A percentile compares a stretch with the other conserved stretches of the same genome.
Evolutionary conservation across 306 rosid genomes (phyloP).

Genomic region (Arachis hypogaea): DNA sequence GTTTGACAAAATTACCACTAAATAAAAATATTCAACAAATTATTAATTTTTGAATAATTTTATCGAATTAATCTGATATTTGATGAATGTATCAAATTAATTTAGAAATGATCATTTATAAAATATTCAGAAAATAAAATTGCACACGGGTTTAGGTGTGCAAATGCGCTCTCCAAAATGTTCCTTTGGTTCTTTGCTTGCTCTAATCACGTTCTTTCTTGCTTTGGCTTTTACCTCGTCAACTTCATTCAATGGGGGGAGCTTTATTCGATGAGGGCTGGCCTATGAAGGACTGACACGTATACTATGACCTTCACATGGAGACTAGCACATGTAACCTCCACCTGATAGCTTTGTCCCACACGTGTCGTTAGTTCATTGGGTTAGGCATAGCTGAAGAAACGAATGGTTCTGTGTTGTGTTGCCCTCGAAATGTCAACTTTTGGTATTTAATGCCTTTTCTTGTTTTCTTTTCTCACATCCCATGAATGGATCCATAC

Average conservation of each 20-base stretch:
- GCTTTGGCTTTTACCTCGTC: conserved; percentile 42
- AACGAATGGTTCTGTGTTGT: background rate
- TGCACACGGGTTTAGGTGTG: conserved; percentile 16
- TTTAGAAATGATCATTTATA: no score
- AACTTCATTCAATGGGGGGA: conserved; percentile 38
- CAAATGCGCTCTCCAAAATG: background rate
- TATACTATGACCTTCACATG: conserved; percentile 2
- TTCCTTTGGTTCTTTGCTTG: conserved; percentile 3
- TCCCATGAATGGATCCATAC: background rate
- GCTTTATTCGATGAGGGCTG: conserved; percentile 25
- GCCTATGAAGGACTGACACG: conserved; percentile 36
- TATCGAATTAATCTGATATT: no score
- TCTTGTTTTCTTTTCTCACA: background rate
- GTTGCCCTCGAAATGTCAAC: conserved; percentile 23
- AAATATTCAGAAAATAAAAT: no score
- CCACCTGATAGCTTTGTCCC: background rate
- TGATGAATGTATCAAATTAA: no score
- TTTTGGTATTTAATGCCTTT: conserved; percentile 9
- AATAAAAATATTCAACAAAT: no score
- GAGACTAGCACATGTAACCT: conserved; percentile 11
- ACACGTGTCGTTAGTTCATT: conserved; percentile 1
- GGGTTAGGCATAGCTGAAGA: background rate
- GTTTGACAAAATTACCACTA: no score
- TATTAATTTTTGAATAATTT: no score
- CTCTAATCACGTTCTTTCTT: conserved; percentile 37